Base-by-base conservation (phyloP, 805 yeast genomes). In the Saccharomyces eubayanus region DNA sequence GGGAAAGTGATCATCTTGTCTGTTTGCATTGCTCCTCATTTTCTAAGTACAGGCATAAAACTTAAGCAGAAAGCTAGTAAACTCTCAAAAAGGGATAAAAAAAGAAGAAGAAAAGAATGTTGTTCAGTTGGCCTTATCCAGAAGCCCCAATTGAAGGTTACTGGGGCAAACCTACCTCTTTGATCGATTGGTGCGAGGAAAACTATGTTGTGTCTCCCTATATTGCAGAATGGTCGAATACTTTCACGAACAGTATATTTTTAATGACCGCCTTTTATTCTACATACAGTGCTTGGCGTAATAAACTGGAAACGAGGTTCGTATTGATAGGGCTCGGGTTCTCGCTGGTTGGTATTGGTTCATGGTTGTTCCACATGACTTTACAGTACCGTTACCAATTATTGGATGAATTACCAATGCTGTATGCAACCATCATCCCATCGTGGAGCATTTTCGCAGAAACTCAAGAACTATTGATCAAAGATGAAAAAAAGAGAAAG, bases 101-200 rank as follows among this genome's bases (percentile, higher is more conserved):
- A 12, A 27, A 16, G 14, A 12, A 43, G 11, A 24, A 21, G 30
- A 28, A 21, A 41, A 59, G 56, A 61, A 51, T 51, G 27, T 24
- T 56, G 3, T 59, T 64, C 11, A 55, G 59, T 16, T 64, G 66
- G 57, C 80, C 82, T 1, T 82, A 82, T 61, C 86, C 88, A 0
- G 75, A 75, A 6, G 80, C 76, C 31, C 80, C 81, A 46, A 59
- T 65, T n/a, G 54, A 69, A 14, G 91, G 90, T 0, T 83, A 69
- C 66, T 89, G 96, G 96, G 94, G 94, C 0, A 72, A 75, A 5
- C 87, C 87, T 2, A 90, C 98, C 0, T 81, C 96, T 41, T 91
- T 98, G n/a, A 94, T 94, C 41, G 99, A 92, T 66, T 92, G 98
- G 98, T 92, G 99, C 72, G 99, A 92, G 65, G 98, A 94, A 70